Evolutionary conservation across 139 green algal genomes (phyloP), one percentile per base, ranked within the genome.

Genomic region (Closterium sp.): DNA sequence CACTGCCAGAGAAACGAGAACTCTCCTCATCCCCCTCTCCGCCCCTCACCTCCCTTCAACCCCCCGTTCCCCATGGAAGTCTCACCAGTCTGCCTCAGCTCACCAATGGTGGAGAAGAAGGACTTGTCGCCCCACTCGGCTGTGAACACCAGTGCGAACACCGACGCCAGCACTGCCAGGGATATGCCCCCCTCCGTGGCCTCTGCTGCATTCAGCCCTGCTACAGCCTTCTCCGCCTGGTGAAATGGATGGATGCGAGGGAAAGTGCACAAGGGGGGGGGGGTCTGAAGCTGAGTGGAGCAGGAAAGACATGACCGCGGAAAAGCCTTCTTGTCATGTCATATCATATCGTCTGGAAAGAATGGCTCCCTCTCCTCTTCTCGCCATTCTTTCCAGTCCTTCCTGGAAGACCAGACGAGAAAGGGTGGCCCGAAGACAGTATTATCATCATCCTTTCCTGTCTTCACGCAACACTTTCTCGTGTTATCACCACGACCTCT

Each of bases 111-210:
- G 0, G 98, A 97, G 70, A 99, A 95, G 95, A 99, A 99, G 31
- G 97, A 99, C 94, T 99, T 99, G 96, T 99, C 98, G 5, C 98
- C 98, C 98, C 98, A 99, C 95, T 99, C 98, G 0, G 98, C 98
- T 30, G 97, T 97, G 95, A 99, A 99, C 10, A 99, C 98, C 1
- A 99, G 96, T 2, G 96, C 91, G 92, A 99, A 99, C 9, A 96
- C 89, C 22, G 89, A 30, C 13, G 88, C 87, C 30, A 94, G 87
- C 21, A 32, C 28, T 11, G 70, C 38, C 22, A 79, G 42, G 9
- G 84, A 87, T 4, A 87, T 87, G n/a, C 62, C 62, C 2, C 62
- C 62, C 19, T 79, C 62, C 27, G 62, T 79, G 62, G 9, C 62
- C 62, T 79, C 62, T 79, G 38, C 38, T 50, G 62, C 62, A 13